Base-by-base conservation (phyloP, 1,284 basidiomycete genomes). In the Blastosporella zonata region DNA sequence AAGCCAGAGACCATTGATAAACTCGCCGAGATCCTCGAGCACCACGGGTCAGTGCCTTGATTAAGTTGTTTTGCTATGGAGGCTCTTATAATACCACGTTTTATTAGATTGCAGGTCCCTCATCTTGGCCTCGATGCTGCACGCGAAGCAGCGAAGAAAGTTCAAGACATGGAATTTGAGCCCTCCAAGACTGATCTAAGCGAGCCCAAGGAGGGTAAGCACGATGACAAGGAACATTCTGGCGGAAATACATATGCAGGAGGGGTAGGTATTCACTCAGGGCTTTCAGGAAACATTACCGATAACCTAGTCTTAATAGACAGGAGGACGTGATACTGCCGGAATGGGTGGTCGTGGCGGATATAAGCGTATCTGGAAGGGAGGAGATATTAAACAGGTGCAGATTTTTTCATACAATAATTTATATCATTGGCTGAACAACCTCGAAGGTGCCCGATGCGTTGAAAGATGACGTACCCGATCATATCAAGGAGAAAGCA, bases 301-400 rank as follows among this genome's bases (percentile, higher is more conserved):
- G 9, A 44, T 46, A 28, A 22, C 37, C 34, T 35, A 12, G 21
- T 34, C 9, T 34, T 23, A 23, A 1, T 50, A 84, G 82, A 79
- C 78, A 21, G 82, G 82, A 29, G 82, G 82, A 4, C 69, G 81
- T n/a, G 80, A 82, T 58, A 84, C 82, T 2, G 82, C 82, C 5
- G 82, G 82, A 1, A 63, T 82, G 49, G 82, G 82, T 2, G 82
- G 82, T 2, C 67, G 73, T 28, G 82, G 81, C 8, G 82, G 82
- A 0, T 83, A 82, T 59, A 84, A 82, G 65, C 76, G 82, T n/a
- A 60, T 82, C 0, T 82, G 75, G 59, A 81, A 80, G 56, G 79
- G 78, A 5, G 80, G 82, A 12, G 70, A 82, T 52, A 81, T 84
- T 55, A 78, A 82, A 40, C 82, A 85, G 66, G 79, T 74, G 42